Base-by-base conservation (phyloP, 2,329 filamentous ascomycete genomes). In the Mariannaea sp. region DNA sequence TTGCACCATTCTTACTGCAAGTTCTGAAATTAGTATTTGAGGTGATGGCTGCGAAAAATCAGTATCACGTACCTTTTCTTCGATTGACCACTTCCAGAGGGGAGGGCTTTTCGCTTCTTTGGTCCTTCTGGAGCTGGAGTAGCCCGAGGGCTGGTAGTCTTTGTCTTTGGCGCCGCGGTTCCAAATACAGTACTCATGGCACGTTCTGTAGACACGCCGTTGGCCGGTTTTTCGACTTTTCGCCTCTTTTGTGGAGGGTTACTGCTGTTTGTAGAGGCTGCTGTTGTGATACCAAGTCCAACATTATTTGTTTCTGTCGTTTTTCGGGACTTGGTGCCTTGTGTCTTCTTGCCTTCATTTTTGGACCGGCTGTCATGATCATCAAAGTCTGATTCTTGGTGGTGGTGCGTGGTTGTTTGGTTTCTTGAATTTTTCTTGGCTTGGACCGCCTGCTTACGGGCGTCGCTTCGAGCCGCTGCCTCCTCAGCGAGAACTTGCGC, bases 391-490 rank as follows among this genome's bases (percentile, higher is more conserved):
- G 88, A 90, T 58, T 95, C 91, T n/a, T 66, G 60, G n/a, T 47
- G 48, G 46, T 64, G 52, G n/a, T 51, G 43, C 27, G 53, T 56
- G 41, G 61, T 61, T 17, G 62, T 61, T 38, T 88, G 84, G 47
- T 76, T 79, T 66, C 85, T 87, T 59, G 83, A 83, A 58, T 85
- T 88, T 69, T 89, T 90, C 67, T 89, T 89, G 33, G 88, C 88
- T 58, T 87, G 81, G 56, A 92, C 79, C 17, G 90, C 89, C 71
- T 96, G 91, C 68, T 93, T 91, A 59, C 90, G 82, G 27, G 88
- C 87, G 67, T 95, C 92, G 70, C 90, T 94, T 62, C 92, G 85
- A 51, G 89, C 87, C 10, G 90, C 89, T 16, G 89, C 89, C 70
- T 96, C 92, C 29, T 88, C 89, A 46, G 92, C 92, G 49, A 94